Evolutionary conservation across 129 eudicot genomes (phyloP).

Genomic region (Heracleum sosnowskyi): DNA sequence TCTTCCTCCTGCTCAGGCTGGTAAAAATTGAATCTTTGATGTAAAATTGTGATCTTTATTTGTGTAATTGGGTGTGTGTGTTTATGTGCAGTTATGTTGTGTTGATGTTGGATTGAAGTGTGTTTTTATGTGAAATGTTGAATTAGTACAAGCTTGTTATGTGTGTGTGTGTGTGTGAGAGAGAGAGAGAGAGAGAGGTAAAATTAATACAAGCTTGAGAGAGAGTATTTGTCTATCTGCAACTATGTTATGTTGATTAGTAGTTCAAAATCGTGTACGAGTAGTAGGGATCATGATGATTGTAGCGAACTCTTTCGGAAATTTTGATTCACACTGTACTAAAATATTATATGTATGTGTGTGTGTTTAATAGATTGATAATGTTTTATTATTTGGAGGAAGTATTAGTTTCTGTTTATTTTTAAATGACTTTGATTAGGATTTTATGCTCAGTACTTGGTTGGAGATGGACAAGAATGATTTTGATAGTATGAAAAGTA

Average conservation of each 20-base stretch:
- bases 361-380: not conserved
- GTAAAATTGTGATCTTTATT: not conserved
- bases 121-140: not conserved
- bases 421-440: not conserved
- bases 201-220: too few relatives aligned
- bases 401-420: not conserved
- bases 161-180: not conserved
- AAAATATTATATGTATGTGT: not conserved
- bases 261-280: too few relatives aligned
- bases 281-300: too few relatives aligned
- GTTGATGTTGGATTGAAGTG: not conserved
- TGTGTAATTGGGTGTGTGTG: not conserved
- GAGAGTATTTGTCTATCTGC: too few relatives aligned
- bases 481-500: not conserved
- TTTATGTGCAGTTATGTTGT: not conserved
- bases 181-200: too few relatives aligned
- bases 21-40: conserved; percentile 10
- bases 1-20: conserved; percentile 71
- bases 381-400: not conserved
- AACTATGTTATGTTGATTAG: too few relatives aligned
- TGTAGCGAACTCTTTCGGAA: too few relatives aligned
- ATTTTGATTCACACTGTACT: not conserved
- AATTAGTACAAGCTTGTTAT: not conserved
- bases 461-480: not conserved
- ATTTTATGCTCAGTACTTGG: not conserved